Evolutionary conservation across 768 basidiomycete species (phyloP).

Genomic region (Mycena capillaripes): DNA sequence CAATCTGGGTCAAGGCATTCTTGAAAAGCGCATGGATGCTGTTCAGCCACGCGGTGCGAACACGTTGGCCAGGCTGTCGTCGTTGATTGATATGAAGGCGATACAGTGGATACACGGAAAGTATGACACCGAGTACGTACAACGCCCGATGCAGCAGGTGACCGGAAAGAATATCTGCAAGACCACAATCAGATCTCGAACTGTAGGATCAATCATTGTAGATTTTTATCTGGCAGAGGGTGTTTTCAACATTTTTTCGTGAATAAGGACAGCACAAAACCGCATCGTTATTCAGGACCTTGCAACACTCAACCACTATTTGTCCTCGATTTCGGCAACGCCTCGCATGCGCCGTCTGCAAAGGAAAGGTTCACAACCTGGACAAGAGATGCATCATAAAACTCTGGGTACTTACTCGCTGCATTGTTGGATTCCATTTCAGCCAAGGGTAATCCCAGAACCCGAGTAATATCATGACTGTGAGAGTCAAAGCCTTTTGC

Average conservation of each 20-base stretch:
- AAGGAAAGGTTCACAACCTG: no score
- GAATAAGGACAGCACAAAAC: no score
- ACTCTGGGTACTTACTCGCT: neutral
- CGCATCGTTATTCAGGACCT: no score
- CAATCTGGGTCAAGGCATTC: neutral
- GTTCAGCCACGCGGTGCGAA: neutral
- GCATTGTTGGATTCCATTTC: neutral
- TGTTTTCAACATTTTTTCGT: no score
- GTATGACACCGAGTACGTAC: neutral
- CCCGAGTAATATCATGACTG: neutral
- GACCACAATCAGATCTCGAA: neutral
- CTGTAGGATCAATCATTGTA: neutral
- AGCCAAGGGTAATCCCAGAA: neutral
- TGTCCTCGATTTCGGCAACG: no score
- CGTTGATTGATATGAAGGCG: neutral
- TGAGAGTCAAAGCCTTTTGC: constrained; percentile 1
- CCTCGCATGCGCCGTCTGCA: no score
- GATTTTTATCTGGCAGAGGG: no score
- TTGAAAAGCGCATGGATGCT: neutral
- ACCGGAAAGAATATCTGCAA: neutral
- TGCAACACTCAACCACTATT: no score
- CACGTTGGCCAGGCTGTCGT: neutral
- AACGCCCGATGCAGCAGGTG: neutral
- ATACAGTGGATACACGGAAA: neutral
- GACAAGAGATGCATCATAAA: no score